Conservation (phyloP, 495 filamentous ascomycete species). For the Penicillium dipodomyicola region DNA sequence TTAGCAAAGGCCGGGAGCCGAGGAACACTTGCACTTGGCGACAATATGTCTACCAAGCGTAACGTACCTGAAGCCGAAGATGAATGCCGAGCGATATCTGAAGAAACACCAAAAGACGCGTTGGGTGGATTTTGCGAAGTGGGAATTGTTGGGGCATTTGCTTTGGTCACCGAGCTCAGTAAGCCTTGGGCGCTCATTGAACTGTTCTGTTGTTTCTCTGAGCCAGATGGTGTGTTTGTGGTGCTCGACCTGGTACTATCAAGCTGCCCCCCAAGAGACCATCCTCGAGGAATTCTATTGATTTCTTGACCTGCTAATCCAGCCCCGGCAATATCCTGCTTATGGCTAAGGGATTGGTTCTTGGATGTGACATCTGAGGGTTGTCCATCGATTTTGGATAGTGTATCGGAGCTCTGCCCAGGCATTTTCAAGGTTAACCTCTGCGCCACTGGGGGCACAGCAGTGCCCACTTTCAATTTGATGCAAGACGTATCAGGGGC, state of each 20-base stretch:
- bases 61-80: conserved; percentile 1
- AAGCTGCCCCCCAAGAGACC: conserved; percentile 19
- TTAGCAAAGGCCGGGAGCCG: conserved; percentile 1
- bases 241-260: conserved; percentile 25
- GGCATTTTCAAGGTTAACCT: conserved; percentile 43
- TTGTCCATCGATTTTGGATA: conserved; percentile 29
- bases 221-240: conserved; percentile 20
- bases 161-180: conserved; percentile 14
- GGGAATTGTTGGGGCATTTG: conserved; percentile 15
- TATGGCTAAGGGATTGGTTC: conserved; percentile 47
- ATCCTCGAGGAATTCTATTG: conserved; percentile 22
- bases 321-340: conserved; percentile 47
- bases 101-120: background rate
- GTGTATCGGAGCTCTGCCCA: conserved; percentile 33
- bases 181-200: conserved; percentile 4
- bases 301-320: conserved; percentile 41
- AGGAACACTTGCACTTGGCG: background rate
- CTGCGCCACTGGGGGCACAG: conserved; percentile 49
- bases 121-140: conserved; percentile 6
- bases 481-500: conserved; percentile 39
- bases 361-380: conserved; percentile 48
- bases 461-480: conserved; percentile 66
- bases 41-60: background rate
- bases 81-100: background rate
- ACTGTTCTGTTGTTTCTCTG: conserved; percentile 17